phyloP scores from a whole-genome alignment of 129 eudicot species.

The Flaveria sonorensis region DNA sequence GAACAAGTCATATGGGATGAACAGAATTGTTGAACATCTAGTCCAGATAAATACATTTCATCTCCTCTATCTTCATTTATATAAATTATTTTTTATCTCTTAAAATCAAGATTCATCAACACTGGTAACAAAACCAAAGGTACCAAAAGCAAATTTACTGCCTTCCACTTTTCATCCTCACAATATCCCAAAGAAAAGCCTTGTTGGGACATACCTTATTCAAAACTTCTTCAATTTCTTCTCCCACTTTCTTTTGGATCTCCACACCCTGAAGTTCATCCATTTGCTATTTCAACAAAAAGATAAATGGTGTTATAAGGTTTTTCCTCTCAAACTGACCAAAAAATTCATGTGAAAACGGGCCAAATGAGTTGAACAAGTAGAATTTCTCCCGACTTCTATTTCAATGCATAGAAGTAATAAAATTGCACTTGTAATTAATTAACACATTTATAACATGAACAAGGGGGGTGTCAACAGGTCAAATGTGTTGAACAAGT shows the following conservation, averaged over 20 bases:
- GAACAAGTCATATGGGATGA: background rate
- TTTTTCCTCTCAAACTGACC: background rate
- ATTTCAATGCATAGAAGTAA: background rate
- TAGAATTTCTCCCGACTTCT: background rate
- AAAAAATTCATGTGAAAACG: background rate
- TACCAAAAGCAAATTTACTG: slow-evolving; percentile 18
- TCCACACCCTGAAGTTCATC: slow-evolving; percentile 32
- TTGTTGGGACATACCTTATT: slow-evolving; percentile 56
- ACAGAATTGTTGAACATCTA: background rate
- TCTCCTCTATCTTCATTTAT: background rate
- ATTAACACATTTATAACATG: background rate
- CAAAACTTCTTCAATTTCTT: slow-evolving; percentile 45
- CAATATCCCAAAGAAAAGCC: slow-evolving; percentile 57
- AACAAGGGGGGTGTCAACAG: background rate
- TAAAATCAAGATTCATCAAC: background rate
- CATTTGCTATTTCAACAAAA: slow-evolving; percentile 51
- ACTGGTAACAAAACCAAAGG: background rate
- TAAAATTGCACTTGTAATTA: background rate
- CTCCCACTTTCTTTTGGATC: slow-evolving; percentile 38
- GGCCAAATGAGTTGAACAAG: background rate
- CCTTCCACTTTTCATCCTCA: slow-evolving; percentile 23
- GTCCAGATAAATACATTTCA: slow-evolving; percentile 8
- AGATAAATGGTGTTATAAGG: background rate
- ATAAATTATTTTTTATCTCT: slow-evolving; percentile 1
- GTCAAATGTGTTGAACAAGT: background rate